Evolutionary conservation across 176 grass and related monocot species (phyloP).

Genomic region (Juncus inflexus): DNA sequence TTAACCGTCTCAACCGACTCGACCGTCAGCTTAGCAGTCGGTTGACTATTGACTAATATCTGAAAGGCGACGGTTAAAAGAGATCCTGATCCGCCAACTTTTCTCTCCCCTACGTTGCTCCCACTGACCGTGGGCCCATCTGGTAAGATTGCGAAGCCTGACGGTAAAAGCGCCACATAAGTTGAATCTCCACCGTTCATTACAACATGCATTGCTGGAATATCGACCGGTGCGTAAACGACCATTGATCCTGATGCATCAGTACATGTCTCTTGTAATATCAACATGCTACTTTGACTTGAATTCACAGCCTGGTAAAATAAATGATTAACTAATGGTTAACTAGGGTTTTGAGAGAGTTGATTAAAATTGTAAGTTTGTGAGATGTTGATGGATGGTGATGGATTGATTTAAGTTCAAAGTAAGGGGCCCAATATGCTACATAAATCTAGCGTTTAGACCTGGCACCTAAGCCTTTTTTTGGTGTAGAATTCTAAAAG

Average conservation of each 20-base stretch:
- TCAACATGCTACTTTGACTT: constrained; percentile 75
- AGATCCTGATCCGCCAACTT: constrained; percentile 33
- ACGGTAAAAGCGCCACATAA: constrained; percentile 60
- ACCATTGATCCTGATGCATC: constrained; percentile 82
- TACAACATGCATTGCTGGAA: constrained; percentile 76
- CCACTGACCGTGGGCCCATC: constrained; percentile 16
- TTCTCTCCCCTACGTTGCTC: constrained; percentile 14
- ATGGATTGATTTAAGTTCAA: constrained; percentile 16
- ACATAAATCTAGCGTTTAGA: constrained; percentile 27
- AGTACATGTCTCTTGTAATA: constrained; percentile 76
- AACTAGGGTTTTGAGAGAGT: constrained; percentile 4
- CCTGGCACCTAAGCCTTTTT: constrained; percentile 29
- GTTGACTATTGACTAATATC: constrained; percentile 92
- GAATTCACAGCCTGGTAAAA: constrained; percentile 45
- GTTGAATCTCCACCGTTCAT: constrained; percentile 73
- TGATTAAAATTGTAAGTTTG: constrained; percentile 1
- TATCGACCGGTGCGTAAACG: constrained; percentile 80
- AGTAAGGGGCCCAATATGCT: constrained; percentile 13
- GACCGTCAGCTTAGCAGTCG: constrained; percentile 59
- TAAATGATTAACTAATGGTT: neutral
- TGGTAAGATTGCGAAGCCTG: constrained; percentile 73
- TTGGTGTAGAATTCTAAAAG: constrained; percentile 30
- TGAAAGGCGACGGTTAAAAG: constrained; percentile 90
- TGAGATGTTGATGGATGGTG: constrained; percentile 1
- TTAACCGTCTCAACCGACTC: constrained; percentile 76